phyloP scores from a whole-genome alignment of 345 rosid genomes.

The Iberis pinnata region DNA sequence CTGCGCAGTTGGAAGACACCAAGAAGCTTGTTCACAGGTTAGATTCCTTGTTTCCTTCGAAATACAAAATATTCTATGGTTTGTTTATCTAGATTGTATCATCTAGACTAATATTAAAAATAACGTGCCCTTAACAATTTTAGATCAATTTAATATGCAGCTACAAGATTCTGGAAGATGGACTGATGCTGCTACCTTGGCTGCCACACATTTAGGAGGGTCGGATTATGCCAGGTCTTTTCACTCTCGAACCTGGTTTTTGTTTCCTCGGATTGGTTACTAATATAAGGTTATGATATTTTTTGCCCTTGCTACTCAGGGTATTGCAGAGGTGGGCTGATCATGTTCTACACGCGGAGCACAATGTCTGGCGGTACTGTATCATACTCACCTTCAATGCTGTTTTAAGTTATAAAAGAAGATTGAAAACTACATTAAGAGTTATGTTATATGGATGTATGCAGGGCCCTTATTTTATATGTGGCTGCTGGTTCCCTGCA shows the following conservation, averaged over 20 bases:
- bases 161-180: constrained; percentile 98
- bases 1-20: constrained; percentile 95
- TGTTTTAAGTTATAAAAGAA: not conserved
- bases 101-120: too few species aligned
- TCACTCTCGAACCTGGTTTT: not conserved
- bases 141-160: constrained; percentile 31
- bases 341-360: constrained; percentile 67
- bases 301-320: constrained; percentile 34
- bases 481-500: constrained; percentile 90
- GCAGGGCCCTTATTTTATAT: constrained; percentile 81
- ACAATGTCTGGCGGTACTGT: constrained; percentile 86
- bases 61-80: not conserved
- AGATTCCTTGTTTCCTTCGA: constrained; percentile 20
- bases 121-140: not conserved
- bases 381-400: constrained; percentile 1
- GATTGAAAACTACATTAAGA: not conserved
- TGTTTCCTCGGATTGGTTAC: not conserved
- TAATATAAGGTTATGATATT: not conserved
- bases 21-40: constrained; percentile 99
- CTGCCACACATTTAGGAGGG: constrained; percentile 91
- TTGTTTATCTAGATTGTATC: not conserved
- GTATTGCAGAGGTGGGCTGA: constrained; percentile 92
- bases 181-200: constrained; percentile 98
- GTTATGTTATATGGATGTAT: constrained; percentile 2
- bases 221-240: constrained; percentile 76